Conservation (phyloP, 23 red algal species). For the Gracilaria vermiculophylla region DNA sequence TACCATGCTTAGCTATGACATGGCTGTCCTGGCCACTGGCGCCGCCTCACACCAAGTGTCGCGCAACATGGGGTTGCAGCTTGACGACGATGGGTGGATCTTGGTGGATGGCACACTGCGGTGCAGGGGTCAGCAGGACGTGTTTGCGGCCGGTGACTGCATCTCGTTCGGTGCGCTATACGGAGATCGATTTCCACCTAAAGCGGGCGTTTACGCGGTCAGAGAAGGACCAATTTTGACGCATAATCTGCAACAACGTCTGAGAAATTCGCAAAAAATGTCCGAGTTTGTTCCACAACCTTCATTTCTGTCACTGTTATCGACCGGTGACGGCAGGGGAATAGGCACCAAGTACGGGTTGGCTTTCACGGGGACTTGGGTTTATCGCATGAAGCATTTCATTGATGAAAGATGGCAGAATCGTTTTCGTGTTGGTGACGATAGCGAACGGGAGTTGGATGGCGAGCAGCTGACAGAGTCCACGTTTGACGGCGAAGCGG, state of each 20-base stretch:
- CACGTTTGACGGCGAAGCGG: slow-evolving; percentile 17
- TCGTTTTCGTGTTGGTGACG: slow-evolving; percentile 20
- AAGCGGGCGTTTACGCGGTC: slow-evolving; percentile 91
- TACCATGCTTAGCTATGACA: slow-evolving; percentile 34
- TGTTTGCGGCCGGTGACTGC: slow-evolving; percentile 88
- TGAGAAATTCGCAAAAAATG: not conserved
- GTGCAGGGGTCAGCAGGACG: not conserved
- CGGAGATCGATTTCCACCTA: slow-evolving; percentile 51
- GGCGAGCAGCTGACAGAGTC: not conserved
- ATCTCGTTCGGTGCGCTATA: slow-evolving; percentile 32
- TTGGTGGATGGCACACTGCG: slow-evolving; percentile 32
- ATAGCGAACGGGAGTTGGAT: not conserved
- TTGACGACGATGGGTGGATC: slow-evolving; percentile 71
- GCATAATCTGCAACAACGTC: slow-evolving; percentile 36
- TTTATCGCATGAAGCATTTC: slow-evolving; percentile 71
- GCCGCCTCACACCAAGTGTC: slow-evolving; percentile 45
- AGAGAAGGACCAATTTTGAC: slow-evolving; percentile 68
- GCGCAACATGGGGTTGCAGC: not conserved
- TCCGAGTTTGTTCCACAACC: slow-evolving; percentile 60
- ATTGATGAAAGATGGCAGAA: slow-evolving; percentile 79
- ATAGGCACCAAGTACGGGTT: slow-evolving; percentile 85
- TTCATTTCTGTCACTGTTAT: slow-evolving; percentile 63
- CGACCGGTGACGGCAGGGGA: slow-evolving; percentile 73
- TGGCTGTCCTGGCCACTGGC: slow-evolving; percentile 65
- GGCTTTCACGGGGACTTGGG: slow-evolving; percentile 72